These are phyloP conservation scores for Starmerella riodocensis DNA, from an alignment of 805 yeast species.

Conservation along the genomic window DNA sequence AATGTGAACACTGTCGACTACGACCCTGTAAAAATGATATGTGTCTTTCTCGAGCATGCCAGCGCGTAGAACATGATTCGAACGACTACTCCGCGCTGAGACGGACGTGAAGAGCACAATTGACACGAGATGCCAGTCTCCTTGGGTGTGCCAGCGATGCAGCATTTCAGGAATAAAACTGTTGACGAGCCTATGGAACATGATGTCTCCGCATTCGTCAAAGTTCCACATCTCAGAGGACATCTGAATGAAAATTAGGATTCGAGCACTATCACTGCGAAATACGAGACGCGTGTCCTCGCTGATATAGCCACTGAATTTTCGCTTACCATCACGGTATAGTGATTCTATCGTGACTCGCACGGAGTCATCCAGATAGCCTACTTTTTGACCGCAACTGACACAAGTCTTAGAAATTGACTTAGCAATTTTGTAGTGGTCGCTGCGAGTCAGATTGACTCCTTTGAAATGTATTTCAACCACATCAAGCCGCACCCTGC, in stretches of 20 bases:
- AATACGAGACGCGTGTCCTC: constrained; percentile 63
- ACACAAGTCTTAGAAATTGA: constrained; percentile 49
- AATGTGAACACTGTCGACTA: constrained; percentile 85
- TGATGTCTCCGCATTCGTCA: constrained; percentile 88
- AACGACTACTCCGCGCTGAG: background rate
- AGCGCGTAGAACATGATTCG: background rate
- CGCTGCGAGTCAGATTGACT: constrained; percentile 69
- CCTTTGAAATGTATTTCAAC: constrained; percentile 75
- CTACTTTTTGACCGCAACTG: constrained; percentile 49
- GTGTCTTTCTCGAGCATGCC: constrained; percentile 58
- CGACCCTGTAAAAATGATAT: constrained; percentile 77
- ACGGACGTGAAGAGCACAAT: constrained; percentile 61
- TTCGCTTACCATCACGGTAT: constrained; percentile 52
- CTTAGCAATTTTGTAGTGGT: constrained; percentile 78
- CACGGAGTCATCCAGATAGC: constrained; percentile 44
- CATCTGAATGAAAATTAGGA: constrained; percentile 73
- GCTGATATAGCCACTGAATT: constrained; percentile 66
- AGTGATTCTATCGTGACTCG: constrained; percentile 53
- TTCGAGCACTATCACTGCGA: constrained; percentile 79
- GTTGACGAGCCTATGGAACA: constrained; percentile 83
- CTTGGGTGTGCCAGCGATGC: constrained; percentile 71
- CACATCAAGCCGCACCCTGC: constrained; percentile 50
- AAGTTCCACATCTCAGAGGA: constrained; percentile 97
- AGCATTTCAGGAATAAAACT: constrained; percentile 85
- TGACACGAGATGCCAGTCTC: constrained; percentile 82